Percentiles rank a stretch among this genome's conserved stretches.
phyloP scores from a whole-genome alignment of 306 rosid genomes.

The Herpetospermum pedunculosum region DNA sequence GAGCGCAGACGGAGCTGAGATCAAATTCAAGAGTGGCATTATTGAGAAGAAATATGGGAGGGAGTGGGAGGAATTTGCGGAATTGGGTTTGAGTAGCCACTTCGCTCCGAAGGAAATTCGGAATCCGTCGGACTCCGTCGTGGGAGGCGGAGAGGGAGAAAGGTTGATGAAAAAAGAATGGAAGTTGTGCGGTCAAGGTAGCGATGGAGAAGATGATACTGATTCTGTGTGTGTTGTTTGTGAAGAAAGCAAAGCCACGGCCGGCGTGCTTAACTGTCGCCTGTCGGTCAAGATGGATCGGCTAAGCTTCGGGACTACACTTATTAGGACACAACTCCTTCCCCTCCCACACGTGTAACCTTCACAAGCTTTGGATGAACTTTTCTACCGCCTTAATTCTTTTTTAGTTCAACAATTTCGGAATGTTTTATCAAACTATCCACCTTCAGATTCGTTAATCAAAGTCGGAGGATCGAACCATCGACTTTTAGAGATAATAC shows the following conservation, averaged over 20 bases:
- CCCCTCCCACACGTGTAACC: background rate
- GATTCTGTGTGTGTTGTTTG: background rate
- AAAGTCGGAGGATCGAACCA: too few species aligned
- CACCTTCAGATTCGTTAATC: too few species aligned
- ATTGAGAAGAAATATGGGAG: background rate
- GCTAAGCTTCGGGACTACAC: background rate
- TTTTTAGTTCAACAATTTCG: too few species aligned
- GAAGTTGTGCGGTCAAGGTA: conserved; percentile 5
- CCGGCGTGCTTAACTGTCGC: background rate
- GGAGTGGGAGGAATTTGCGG: background rate
- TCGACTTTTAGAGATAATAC: too few species aligned
- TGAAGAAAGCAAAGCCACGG: background rate
- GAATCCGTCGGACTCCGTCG: background rate
- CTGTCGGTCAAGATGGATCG: background rate
- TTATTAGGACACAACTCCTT: background rate
- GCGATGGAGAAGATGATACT: background rate
- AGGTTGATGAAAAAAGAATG: too few species aligned
- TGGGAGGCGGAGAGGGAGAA: background rate
- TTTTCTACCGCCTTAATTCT: too few species aligned
- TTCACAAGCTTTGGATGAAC: too few species aligned
- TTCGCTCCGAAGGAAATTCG: background rate
- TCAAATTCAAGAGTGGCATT: background rate
- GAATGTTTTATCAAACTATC: too few species aligned
- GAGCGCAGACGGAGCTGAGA: background rate
- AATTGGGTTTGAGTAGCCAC: background rate